Evolutionary conservation across 1,284 basidiomycete genomes (phyloP), one percentile per base, ranked within the genome.

Genomic region (Thelephora terrestris): DNA sequence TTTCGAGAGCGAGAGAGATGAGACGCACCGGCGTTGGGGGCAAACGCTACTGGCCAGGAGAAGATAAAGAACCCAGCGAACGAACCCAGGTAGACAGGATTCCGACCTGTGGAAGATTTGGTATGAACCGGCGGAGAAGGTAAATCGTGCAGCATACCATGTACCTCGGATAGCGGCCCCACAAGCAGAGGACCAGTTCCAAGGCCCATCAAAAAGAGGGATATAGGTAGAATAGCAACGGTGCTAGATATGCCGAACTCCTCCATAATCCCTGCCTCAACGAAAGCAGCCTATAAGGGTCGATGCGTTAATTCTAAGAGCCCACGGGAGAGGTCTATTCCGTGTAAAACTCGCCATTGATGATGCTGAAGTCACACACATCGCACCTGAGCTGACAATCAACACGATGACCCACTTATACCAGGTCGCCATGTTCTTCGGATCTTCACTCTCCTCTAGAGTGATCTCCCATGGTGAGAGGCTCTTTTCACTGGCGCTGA

Each of bases 351-450:
- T 50, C 51, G 81, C 81, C 66, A 86, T 74, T 3, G 81, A 85
- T 0, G 83, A 87, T 18, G 79, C 75, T 59, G 79, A 85, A 0
- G 86, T 81, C 10, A 79, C 81, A 56, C 82, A 84, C 2, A 79
- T 64, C 1, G 79, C 71, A 2, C 74, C 72, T 1, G 65, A 62
- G 45, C 73, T 71, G 50, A 84, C 78, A 3, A 74, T 66, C 9
- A 75, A 50, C 2, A 83, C 74, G 6, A 70, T 63, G 17, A 76
- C 49, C 81, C 81, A 85, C 59, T 80, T 79, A 53, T 66, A 68
- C 46, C 66, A 52, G 0, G 59, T 47, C n/a, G 74, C 58, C 40
- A 76, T 57, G 25, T 66, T 59, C 52, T 78, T 73, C 0, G 80
- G 79, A 53, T 80, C 61, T 35, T 82, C 79, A n/a, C 65, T 55